These are phyloP conservation scores for Huntiella moniliformis DNA, from an alignment of 2,329 filamentous ascomycete species.

Conservation along the genomic window DNA sequence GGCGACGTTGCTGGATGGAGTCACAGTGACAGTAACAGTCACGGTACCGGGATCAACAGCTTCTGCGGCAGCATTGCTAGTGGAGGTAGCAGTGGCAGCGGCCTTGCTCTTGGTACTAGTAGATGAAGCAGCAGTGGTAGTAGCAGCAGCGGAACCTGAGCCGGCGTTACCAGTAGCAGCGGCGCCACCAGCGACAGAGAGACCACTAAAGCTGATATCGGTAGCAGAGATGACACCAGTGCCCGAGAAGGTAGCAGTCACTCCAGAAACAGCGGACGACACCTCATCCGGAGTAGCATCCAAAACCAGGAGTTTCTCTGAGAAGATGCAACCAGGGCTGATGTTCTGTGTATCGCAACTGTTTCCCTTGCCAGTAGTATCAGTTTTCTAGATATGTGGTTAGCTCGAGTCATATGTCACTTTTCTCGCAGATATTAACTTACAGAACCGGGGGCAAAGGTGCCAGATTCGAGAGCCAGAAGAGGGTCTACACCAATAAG, in stretches of 20 bases:
- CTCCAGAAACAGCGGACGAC: conserved; percentile 25
- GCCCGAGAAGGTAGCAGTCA: conserved; percentile 18
- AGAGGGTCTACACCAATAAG: conserved; percentile 42
- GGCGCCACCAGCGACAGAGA: conserved; percentile 13
- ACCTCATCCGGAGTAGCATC: conserved; percentile 35
- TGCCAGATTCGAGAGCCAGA: conserved; percentile 40
- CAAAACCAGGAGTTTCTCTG: conserved; percentile 30
- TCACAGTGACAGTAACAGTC: conserved; percentile 2
- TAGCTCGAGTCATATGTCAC: not conserved
- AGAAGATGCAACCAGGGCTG: conserved; percentile 34
- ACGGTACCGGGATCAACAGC: not conserved
- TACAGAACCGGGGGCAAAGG: conserved; percentile 41
- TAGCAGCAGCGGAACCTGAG: conserved; percentile 1
- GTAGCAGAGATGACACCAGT: conserved; percentile 17
- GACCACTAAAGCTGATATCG: conserved; percentile 15
- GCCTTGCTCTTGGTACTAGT: conserved; percentile 1
- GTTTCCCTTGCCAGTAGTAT: conserved; percentile 16
- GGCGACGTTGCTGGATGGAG: not conserved
- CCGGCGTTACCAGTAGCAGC: conserved; percentile 6
- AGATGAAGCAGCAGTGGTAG: conserved; percentile 4
- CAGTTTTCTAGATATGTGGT: conserved; percentile 7
- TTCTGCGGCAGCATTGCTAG: not conserved
- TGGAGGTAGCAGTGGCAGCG: conserved; percentile 2
- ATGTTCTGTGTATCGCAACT: conserved; percentile 31
- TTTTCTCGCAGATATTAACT: conserved; percentile 14